phyloP scores from a whole-genome alignment of 202 grass and related monocot species.

The Hordeum pubiflorum region DNA sequence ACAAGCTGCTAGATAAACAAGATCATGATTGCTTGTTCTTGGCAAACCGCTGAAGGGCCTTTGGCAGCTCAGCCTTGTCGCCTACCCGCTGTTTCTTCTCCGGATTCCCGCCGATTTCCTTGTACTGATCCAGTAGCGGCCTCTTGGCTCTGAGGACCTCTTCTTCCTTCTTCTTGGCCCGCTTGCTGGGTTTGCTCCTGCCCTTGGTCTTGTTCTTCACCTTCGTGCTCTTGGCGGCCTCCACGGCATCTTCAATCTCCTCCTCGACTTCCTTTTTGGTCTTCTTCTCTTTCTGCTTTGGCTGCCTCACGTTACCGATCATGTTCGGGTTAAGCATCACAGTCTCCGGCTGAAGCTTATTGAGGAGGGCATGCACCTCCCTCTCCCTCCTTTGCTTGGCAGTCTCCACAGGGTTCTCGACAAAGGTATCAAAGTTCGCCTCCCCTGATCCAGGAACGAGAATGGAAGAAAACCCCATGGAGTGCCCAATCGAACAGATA shows the following conservation, averaged over 20 bases:
- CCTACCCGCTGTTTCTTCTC: slow-evolving; percentile 42
- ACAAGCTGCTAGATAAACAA: background rate
- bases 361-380: slow-evolving; percentile 71
- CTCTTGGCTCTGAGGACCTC: slow-evolving; percentile 71
- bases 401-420: slow-evolving; percentile 77
- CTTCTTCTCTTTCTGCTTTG: slow-evolving; percentile 53
- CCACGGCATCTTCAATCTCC: slow-evolving; percentile 52
- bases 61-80: slow-evolving; percentile 47
- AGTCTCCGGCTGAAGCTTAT: slow-evolving; percentile 73
- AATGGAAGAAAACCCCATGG: slow-evolving; percentile 76
- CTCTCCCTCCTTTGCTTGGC: slow-evolving; percentile 83
- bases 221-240: slow-evolving; percentile 41
- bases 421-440: slow-evolving; percentile 83
- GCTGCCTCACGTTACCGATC: slow-evolving; percentile 60
- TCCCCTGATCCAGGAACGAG: slow-evolving; percentile 82
- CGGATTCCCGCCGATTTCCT: slow-evolving; percentile 1
- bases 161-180: slow-evolving; percentile 61
- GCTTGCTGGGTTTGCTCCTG: slow-evolving; percentile 88
- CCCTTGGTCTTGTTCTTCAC: slow-evolving; percentile 93
- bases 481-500: slow-evolving; percentile 71
- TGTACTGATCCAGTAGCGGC: slow-evolving; percentile 46
- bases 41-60: slow-evolving; percentile 66
- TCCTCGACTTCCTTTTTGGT: slow-evolving; percentile 57
- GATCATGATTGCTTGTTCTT: slow-evolving; percentile 40
- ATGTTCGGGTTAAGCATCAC: slow-evolving; percentile 73